phyloP scores from a whole-genome alignment of 2,329 filamentous ascomycete genomes.

The Gaeumannomyces sp. region DNA sequence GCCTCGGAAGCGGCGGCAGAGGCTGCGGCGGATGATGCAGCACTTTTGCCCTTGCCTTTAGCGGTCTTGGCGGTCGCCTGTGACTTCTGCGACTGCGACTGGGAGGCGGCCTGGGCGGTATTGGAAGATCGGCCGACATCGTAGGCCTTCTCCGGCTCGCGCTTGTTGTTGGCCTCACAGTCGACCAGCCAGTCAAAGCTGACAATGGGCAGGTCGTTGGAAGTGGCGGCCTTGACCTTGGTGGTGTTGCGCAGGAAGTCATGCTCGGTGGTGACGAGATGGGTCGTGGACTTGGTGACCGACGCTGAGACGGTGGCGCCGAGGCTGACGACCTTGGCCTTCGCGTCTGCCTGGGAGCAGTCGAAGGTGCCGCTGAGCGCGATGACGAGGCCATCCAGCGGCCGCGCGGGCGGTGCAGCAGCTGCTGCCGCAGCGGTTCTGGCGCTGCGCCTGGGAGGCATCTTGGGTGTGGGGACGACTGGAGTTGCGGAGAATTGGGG shows the following conservation, averaged over 20 bases:
- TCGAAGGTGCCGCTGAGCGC: slow-evolving; percentile 56
- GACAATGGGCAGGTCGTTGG: slow-evolving; percentile 48
- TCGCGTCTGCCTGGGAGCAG: slow-evolving; percentile 43
- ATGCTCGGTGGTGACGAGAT: slow-evolving; percentile 49
- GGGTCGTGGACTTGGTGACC: slow-evolving; percentile 45
- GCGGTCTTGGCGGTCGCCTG: slow-evolving; percentile 10
- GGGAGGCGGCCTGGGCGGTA: slow-evolving; percentile 6
- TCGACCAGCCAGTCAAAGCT: slow-evolving; percentile 56
- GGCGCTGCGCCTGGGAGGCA: slow-evolving; percentile 10
- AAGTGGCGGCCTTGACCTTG: slow-evolving; percentile 45
- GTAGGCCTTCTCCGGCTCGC: slow-evolving; percentile 27
- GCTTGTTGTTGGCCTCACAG: slow-evolving; percentile 37
- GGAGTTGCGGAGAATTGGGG: no score
- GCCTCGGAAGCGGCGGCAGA: neutral
- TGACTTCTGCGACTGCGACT: slow-evolving; percentile 20
- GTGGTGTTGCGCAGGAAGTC: slow-evolving; percentile 43
- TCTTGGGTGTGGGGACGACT: neutral
- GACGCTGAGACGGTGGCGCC: slow-evolving; percentile 42
- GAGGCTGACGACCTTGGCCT: slow-evolving; percentile 38
- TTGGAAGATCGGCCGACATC: slow-evolving; percentile 8
- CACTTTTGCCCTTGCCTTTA: slow-evolving; percentile 23
- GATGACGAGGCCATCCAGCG: slow-evolving; percentile 44
- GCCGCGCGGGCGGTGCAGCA: slow-evolving; percentile 16
- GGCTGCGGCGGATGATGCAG: neutral
- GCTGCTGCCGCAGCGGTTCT: slow-evolving; percentile 4